These are phyloP conservation scores for Hypoxylon trugodes DNA, from an alignment of 495 filamentous ascomycete species.

Conservation along the genomic window DNA sequence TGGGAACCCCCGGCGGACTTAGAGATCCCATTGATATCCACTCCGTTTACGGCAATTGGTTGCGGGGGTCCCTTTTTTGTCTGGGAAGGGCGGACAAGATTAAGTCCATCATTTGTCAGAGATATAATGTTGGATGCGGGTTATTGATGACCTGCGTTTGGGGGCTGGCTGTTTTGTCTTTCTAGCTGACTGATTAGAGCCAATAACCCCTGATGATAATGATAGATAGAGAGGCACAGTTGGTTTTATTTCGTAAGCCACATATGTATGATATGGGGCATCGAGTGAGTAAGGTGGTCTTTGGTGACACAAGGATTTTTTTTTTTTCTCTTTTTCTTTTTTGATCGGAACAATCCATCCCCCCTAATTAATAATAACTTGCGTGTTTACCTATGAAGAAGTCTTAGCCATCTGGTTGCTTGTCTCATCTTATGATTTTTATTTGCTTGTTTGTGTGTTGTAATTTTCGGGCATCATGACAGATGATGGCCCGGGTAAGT, in stretches of 20 bases:
- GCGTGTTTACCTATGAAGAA: constrained; percentile 4
- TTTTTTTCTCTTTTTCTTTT: not conserved
- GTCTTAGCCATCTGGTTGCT: constrained; percentile 1
- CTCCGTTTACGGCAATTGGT: constrained; percentile 33
- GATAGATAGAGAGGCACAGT: not conserved
- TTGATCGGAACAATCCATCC: constrained; percentile 4
- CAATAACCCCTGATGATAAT: not conserved
- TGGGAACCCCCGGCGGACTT: no score
- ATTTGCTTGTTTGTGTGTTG: not conserved
- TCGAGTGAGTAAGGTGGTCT: constrained; percentile 3
- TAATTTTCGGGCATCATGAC: constrained; percentile 6
- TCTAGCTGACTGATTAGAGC: constrained; percentile 25
- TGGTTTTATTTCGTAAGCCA: constrained; percentile 2
- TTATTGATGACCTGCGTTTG: constrained; percentile 41
- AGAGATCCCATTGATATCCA: constrained; percentile 12
- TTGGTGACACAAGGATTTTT: constrained; percentile 22
- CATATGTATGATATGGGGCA: constrained; percentile 27
- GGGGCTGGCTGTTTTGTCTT: constrained; percentile 8
- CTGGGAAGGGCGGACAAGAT: constrained; percentile 20
- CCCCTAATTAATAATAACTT: constrained; percentile 9
- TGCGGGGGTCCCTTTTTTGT: constrained; percentile 29
- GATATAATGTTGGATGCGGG: constrained; percentile 34
- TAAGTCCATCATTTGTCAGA: constrained; percentile 36
- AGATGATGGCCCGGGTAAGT: no score
- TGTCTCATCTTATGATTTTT: constrained; percentile 20